These are phyloP conservation scores for Paramecium sexaurelia DNA, from an alignment of 73 alveolate species.

Conservation along the genomic window DNA sequence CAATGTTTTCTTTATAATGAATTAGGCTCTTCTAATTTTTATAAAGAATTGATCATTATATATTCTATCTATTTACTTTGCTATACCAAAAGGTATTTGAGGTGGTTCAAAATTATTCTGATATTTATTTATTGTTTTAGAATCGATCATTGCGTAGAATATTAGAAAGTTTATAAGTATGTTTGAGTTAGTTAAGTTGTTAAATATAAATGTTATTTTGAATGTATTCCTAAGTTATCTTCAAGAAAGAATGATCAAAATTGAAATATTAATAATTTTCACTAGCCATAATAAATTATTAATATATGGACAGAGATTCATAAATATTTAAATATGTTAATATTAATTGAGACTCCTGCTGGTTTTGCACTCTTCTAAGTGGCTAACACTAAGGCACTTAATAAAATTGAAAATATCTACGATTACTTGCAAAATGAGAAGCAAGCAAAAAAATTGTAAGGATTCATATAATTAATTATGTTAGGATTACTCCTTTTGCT, in stretches of 20 bases:
- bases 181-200: background rate
- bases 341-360: conserved; percentile 55
- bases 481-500: conserved; percentile 62
- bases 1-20: no score
- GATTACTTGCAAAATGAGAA: conserved; percentile 55
- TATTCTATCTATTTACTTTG: no score
- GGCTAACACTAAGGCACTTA: conserved; percentile 40
- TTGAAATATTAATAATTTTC: conserved; percentile 38
- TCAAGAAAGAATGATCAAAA: conserved; percentile 38
- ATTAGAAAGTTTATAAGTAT: background rate
- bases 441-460: conserved; percentile 51
- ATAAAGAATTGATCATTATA: no score
- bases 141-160: no score
- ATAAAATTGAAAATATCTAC: conserved; percentile 29
- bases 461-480: background rate
- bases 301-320: conserved; percentile 23
- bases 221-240: background rate
- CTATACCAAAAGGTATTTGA: no score
- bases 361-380: conserved; percentile 53
- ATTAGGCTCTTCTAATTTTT: no score
- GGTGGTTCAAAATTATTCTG: no score
- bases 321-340: conserved; percentile 31
- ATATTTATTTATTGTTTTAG: no score
- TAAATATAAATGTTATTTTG: background rate
- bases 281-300: conserved; percentile 40